These are phyloP conservation scores for Phialophora chinensis DNA, from an alignment of 2,329 filamentous ascomycete genomes.

Conservation along the genomic window DNA sequence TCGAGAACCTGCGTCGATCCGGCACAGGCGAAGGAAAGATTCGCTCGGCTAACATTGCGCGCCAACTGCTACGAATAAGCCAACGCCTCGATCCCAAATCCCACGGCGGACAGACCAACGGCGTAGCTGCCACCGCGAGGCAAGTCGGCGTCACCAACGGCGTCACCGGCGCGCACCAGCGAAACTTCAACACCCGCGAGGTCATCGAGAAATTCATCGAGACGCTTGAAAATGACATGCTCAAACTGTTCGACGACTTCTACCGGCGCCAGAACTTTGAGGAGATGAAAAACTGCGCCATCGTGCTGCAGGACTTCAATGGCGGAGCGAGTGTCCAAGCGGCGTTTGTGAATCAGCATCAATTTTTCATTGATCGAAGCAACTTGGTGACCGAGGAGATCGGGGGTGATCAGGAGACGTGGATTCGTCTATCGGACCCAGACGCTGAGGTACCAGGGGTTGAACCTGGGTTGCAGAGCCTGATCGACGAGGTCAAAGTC, in stretches of 20 bases:
- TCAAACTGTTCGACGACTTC: conserved; percentile 97
- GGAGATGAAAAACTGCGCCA: conserved; percentile 96
- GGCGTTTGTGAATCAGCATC: conserved; percentile 96
- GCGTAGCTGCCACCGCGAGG: conserved; percentile 38
- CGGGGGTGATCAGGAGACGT: conserved; percentile 65
- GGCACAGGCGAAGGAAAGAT: conserved; percentile 91
- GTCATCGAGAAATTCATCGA: conserved; percentile 97
- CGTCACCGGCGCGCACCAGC: conserved; percentile 37
- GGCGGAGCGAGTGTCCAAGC: conserved; percentile 94
- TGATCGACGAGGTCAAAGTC: conserved; percentile 92
- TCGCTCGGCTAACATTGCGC: conserved; percentile 88
- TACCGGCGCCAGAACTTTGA: conserved; percentile 95
- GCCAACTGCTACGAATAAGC: conserved; percentile 92
- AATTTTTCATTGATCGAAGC: conserved; percentile 97
- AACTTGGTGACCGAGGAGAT: conserved; percentile 90
- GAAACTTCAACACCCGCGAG: conserved; percentile 73
- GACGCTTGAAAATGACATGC: conserved; percentile 88
- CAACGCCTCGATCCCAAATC: conserved; percentile 81
- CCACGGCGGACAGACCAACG: conserved; percentile 62
- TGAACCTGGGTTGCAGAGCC: conserved; percentile 86
- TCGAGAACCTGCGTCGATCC: conserved; percentile 86
- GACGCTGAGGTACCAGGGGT: conserved; percentile 90
- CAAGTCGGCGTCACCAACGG: conserved; percentile 60
- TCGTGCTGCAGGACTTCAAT: conserved; percentile 93
- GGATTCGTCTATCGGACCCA: conserved; percentile 92